Evolutionary conservation across 2,329 filamentous ascomycete species (phyloP), one percentile per base, ranked within the genome.

Genomic region (Pleochaeta shiraiana): DNA sequence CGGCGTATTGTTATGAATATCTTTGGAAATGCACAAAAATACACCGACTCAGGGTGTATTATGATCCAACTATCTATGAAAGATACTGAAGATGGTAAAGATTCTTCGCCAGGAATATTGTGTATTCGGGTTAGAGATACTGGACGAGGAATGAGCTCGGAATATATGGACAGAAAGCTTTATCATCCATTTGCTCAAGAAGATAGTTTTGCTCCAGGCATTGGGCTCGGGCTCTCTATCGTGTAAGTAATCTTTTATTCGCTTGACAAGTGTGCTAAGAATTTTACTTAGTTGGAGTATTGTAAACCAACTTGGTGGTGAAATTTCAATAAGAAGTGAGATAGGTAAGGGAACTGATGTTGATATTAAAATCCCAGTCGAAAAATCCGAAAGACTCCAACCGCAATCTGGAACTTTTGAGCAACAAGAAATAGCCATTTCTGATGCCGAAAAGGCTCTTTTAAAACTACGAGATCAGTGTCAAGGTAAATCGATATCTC

Each of bases 121-220:
- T 65, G 63, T 16, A 31, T 81, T 21, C 79, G 75, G 0, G 79
- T 86, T 16, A 75, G 77, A 0, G 84, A 87, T 68, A 83, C 83
- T 0, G 84, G 84, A 0, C 79, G 64, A 24, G 84, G 83, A 14
- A 86, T 86, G 68, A 81, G 79, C 0, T 76, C 79, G 26, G 79
- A 84, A 19, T 86, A 82, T 66, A 75, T 84, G 64, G 76, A 79
- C 26, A 78, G 79, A 3, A 77, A 79, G 16, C 73, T 86, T 0
- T 86, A 83, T 68, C 79, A 79, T 0, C 81, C 82, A 0, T 85
- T 85, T 67, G 74, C 77, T 0, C 84, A 86, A 66, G 84, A 86
- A 68, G 79, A 84, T 65, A 76, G 77, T 0, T 74, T 86, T 31
- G 77, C 81, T 1, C 78, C 79, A 2, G 83, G 83, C 0, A 81